Percentiles rank a stretch among this genome's conserved stretches.
phyloP scores from a whole-genome alignment of 345 rosid species.

The Durio zibethinus region DNA sequence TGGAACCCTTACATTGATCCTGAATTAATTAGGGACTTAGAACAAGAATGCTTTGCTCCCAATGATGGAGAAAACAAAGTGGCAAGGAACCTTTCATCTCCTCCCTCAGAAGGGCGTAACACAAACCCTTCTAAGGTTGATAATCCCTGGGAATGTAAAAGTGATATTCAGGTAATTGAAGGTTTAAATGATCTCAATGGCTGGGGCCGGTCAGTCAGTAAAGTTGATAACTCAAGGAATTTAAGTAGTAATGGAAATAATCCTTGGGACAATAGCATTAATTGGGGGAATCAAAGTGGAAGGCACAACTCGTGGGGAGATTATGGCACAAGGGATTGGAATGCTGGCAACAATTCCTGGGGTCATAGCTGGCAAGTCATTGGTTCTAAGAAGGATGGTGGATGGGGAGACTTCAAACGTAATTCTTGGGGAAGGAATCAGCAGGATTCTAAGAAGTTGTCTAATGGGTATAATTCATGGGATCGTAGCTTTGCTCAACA shows the following conservation, averaged over 20 bases:
- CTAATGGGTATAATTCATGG: slow-evolving; percentile 26
- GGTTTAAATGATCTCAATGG: slow-evolving; percentile 23
- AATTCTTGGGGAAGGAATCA: slow-evolving; percentile 29
- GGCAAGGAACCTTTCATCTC: slow-evolving; percentile 8
- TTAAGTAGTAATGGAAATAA: slow-evolving; percentile 20
- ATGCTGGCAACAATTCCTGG: slow-evolving; percentile 21
- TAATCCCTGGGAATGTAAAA: slow-evolving; percentile 40
- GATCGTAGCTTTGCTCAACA: slow-evolving; percentile 7
- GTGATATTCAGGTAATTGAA: slow-evolving; percentile 11
- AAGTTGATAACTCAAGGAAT: slow-evolving; percentile 13
- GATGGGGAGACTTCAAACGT: slow-evolving; percentile 22
- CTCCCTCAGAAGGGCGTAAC: slow-evolving; percentile 28
- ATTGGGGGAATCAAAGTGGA: slow-evolving; percentile 28
- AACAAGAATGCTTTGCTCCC: slow-evolving; percentile 22
- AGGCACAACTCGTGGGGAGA: slow-evolving; percentile 24
- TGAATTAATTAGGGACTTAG: slow-evolving; percentile 36
- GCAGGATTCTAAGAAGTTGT: slow-evolving; percentile 17
- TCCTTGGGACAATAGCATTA: slow-evolving; percentile 45
- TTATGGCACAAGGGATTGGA: slow-evolving; percentile 28
- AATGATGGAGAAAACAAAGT: slow-evolving; percentile 33
- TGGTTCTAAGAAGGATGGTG: slow-evolving; percentile 19
- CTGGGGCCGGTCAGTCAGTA: slow-evolving; percentile 33
- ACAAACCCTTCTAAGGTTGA: slow-evolving; percentile 17
- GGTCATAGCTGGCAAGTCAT: slow-evolving; percentile 14
- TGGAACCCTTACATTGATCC: slow-evolving; percentile 39